These are phyloP conservation scores for Amaranthus palmeri DNA, from an alignment of 148 eudicot species.

Conservation along the genomic window DNA sequence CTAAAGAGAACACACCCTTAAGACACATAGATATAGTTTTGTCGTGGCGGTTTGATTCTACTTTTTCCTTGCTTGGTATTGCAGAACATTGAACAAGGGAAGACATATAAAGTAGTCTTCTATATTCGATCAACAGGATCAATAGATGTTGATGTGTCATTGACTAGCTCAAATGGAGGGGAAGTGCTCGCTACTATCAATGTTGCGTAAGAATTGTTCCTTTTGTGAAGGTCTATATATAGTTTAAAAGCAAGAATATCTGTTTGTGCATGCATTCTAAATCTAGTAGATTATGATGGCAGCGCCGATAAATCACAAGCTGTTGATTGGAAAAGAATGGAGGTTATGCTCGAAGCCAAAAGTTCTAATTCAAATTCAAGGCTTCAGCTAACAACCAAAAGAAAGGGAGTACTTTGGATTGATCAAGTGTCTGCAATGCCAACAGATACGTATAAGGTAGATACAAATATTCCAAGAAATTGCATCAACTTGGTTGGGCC, in stretches of 20 bases:
- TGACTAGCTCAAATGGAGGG: slow-evolving; percentile 59
- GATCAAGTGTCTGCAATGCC: slow-evolving; percentile 97
- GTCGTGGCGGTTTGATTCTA: not conserved
- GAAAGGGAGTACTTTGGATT: slow-evolving; percentile 64
- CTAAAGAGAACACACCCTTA: not conserved
- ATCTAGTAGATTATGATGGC: slow-evolving; percentile 16
- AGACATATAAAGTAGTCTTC: slow-evolving; percentile 68
- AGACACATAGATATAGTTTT: not conserved
- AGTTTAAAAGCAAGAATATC: not conserved
- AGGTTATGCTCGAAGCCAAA: slow-evolving; percentile 53
- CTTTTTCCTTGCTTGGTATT: slow-evolving; percentile 11
- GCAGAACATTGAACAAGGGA: slow-evolving; percentile 88
- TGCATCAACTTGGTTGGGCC: not conserved
- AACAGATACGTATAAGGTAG: slow-evolving; percentile 71
- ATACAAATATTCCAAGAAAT: not conserved
- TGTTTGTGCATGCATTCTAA: slow-evolving; percentile 11
- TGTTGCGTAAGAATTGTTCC: slow-evolving; percentile 45
- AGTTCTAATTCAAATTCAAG: slow-evolving; percentile 59
- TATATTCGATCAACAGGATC: slow-evolving; percentile 62
- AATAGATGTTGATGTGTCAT: slow-evolving; percentile 54
- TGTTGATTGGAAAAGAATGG: slow-evolving; percentile 66
- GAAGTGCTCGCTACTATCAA: slow-evolving; percentile 53
- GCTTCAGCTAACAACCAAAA: slow-evolving; percentile 74
- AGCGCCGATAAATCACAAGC: slow-evolving; percentile 51
- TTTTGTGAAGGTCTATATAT: not conserved